Evolutionary conservation across 331 rosid genomes (phyloP).

Genomic region (Stylosanthes scabra): DNA sequence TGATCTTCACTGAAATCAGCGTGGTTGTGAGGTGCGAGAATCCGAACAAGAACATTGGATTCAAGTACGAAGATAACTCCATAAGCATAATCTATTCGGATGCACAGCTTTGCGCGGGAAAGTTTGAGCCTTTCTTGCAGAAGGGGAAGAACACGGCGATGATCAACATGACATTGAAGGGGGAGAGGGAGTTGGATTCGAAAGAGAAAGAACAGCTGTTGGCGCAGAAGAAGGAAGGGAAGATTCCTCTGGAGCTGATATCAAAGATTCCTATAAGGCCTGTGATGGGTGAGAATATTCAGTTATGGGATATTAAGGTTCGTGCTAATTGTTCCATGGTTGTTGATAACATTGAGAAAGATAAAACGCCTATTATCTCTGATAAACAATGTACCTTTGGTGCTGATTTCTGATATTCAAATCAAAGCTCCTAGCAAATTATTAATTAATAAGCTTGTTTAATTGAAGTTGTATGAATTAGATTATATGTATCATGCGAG

Average conservation of each 20-base stretch:
- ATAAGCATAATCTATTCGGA: conserved; percentile 46
- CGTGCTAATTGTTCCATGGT: conserved; percentile 58
- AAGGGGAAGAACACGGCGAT: conserved; percentile 51
- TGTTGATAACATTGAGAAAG: conserved; percentile 51
- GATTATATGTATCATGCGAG: too few relatives aligned
- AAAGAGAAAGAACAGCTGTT: conserved; percentile 37
- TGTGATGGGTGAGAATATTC: conserved; percentile 23
- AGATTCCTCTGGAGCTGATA: conserved; percentile 51
- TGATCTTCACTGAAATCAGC: conserved; percentile 44
- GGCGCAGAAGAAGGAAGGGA: conserved; percentile 40
- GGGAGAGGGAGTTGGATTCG: conserved; percentile 46
- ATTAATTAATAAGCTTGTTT: too few relatives aligned
- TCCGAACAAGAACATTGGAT: conserved; percentile 56
- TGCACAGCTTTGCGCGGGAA: conserved; percentile 48
- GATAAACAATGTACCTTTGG: conserved; percentile 41
- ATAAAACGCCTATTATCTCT: conserved; percentile 50
- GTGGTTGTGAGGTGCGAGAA: conserved; percentile 57
- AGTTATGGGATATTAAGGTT: conserved; percentile 35
- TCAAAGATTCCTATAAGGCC: conserved; percentile 56
- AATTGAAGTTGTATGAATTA: too few relatives aligned
- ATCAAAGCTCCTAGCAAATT: too few relatives aligned
- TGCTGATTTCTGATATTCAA: neutral
- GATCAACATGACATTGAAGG: conserved; percentile 47
- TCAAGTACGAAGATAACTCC: conserved; percentile 41
- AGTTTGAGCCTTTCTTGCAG: conserved; percentile 54